These are phyloP conservation scores for Magnaporthiopsis rhizophila DNA, from an alignment of 2,329 filamentous ascomycete species.

Conservation along the genomic window DNA sequence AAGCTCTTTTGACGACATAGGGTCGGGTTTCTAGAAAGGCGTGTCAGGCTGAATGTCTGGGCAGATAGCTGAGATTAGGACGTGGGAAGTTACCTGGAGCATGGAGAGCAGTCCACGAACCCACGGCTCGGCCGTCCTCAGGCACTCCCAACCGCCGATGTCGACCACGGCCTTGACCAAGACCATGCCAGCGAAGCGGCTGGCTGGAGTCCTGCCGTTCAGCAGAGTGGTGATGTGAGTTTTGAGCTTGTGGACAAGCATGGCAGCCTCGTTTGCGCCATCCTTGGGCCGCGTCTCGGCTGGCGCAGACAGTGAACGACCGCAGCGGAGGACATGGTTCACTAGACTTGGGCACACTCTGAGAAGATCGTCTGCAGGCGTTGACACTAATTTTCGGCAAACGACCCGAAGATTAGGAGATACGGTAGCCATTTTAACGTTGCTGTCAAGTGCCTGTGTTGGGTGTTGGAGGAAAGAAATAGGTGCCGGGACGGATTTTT, in stretches of 20 bases:
- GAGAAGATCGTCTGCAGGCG: slow-evolving; percentile 65
- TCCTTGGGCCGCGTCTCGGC: slow-evolving; percentile 49
- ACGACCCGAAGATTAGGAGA: slow-evolving; percentile 56
- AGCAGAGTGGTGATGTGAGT: slow-evolving; percentile 70
- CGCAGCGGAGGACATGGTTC: slow-evolving; percentile 48
- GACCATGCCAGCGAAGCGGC: slow-evolving; percentile 68
- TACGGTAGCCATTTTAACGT: slow-evolving; percentile 17
- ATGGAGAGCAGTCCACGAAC: slow-evolving; percentile 67
- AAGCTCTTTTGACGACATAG: slow-evolving; percentile 65
- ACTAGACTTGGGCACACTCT: slow-evolving; percentile 63
- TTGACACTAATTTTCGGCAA: slow-evolving; percentile 62
- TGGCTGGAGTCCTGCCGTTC: slow-evolving; percentile 65
- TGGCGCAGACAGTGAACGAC: slow-evolving; percentile 55
- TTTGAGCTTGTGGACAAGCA: slow-evolving; percentile 75
- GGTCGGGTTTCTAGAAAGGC: slow-evolving; percentile 62
- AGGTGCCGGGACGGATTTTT: not conserved
- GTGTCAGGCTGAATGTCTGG: slow-evolving; percentile 5
- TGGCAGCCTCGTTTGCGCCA: slow-evolving; percentile 52
- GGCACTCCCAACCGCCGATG: slow-evolving; percentile 73
- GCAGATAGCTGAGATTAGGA: not conserved
- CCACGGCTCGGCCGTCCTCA: slow-evolving; percentile 68
- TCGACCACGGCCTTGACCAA: slow-evolving; percentile 77
- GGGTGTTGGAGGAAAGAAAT: not conserved
- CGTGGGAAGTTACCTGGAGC: slow-evolving; percentile 47
- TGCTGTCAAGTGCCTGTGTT: not conserved